Evolutionary conservation across 306 rosid genomes (phyloP).

Genomic region (Dryas alaskensis): DNA sequence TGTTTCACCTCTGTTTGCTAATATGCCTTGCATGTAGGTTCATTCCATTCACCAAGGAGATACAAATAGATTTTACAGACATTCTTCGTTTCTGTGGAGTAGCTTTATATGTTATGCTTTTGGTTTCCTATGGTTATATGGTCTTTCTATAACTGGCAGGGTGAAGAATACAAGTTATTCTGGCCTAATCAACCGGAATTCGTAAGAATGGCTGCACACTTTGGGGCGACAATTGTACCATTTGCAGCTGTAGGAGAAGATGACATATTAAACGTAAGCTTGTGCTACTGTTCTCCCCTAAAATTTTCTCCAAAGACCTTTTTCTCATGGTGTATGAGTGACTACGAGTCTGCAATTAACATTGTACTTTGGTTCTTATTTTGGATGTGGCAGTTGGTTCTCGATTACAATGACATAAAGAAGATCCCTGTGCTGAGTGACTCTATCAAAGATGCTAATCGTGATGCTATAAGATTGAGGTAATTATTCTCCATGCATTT

Average conservation of each 20-base stretch:
- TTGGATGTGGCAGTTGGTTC: conserved; percentile 51
- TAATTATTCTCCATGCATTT: conserved; percentile 20
- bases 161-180: conserved; percentile 77
- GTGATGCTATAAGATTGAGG: conserved; percentile 45
- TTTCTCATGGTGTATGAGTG: not conserved
- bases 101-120: not conserved
- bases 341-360: not conserved
- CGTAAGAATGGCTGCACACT: conserved; percentile 93
- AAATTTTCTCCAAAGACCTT: not conserved
- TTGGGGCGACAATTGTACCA: conserved; percentile 93
- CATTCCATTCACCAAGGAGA: too few relatives aligned
- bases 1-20: not conserved
- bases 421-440: conserved; percentile 56
- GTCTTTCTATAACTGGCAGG: conserved; percentile 46
- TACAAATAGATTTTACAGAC: not conserved
- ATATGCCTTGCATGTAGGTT: not conserved
- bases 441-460: conserved; percentile 26
- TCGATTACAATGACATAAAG: conserved; percentile 70
- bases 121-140: conserved; percentile 18
- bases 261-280: conserved; percentile 68
- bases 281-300: conserved; percentile 10
- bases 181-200: conserved; percentile 91
- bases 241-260: conserved; percentile 97
- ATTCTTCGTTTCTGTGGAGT: not conserved
- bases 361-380: conserved; percentile 28